phyloP scores from a whole-genome alignment of 1,284 basidiomycete genomes.

The Coniophora puteana region DNA sequence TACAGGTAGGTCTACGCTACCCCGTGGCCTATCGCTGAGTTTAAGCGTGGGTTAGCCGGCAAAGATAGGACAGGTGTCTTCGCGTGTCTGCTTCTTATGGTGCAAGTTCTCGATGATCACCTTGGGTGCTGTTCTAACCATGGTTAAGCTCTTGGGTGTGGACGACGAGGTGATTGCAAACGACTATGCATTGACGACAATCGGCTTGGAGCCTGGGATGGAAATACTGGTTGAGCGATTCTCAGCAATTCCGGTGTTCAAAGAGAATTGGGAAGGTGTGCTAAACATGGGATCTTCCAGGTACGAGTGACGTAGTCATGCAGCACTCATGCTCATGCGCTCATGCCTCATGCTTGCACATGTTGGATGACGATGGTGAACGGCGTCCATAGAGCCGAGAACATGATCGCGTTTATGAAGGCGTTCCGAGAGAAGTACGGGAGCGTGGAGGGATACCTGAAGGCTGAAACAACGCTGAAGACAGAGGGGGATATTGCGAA shows the following conservation, averaged over 20 bases:
- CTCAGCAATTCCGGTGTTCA: slow-evolving; percentile 27
- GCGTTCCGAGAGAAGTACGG: slow-evolving; percentile 34
- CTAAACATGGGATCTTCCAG: slow-evolving; percentile 34
- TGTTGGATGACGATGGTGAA: slow-evolving; percentile 1
- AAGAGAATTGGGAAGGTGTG: slow-evolving; percentile 35
- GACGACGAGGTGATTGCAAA: slow-evolving; percentile 34
- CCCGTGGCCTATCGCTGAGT: neutral
- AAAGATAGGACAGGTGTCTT: slow-evolving; percentile 43
- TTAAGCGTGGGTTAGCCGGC: slow-evolving; percentile 29
- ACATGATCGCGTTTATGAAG: slow-evolving; percentile 31
- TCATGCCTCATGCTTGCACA: neutral
- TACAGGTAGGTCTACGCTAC: slow-evolving; percentile 28
- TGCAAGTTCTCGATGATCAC: slow-evolving; percentile 14
- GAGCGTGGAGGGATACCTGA: slow-evolving; percentile 32
- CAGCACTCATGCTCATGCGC: no score
- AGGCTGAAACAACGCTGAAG: slow-evolving; percentile 25
- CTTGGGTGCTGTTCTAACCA: neutral
- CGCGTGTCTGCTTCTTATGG: slow-evolving; percentile 33
- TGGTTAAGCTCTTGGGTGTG: slow-evolving; percentile 35
- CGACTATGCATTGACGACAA: slow-evolving; percentile 39
- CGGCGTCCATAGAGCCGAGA: slow-evolving; percentile 27
- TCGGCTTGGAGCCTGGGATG: slow-evolving; percentile 33
- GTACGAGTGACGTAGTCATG: slow-evolving; percentile 20
- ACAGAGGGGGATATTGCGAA: slow-evolving; percentile 28
- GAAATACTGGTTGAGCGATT: slow-evolving; percentile 31